A percentile compares a stretch with the other conserved stretches of the same genome.
phyloP scores from a whole-genome alignment of 345 rosid genomes.

The Heritiera fomes region DNA sequence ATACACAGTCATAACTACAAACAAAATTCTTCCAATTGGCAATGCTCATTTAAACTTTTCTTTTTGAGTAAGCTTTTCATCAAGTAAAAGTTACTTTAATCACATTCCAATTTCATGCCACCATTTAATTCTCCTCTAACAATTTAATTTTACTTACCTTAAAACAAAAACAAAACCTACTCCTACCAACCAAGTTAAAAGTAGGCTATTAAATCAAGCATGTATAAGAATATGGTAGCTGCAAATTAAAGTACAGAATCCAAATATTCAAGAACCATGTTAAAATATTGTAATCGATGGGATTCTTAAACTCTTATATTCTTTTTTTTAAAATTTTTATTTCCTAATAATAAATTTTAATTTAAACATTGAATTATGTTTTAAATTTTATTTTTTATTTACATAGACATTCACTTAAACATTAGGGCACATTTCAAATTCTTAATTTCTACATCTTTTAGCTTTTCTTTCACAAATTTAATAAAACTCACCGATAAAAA shows the following conservation, averaged over 20 bases:
- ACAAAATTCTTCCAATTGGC: background rate
- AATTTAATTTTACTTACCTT: background rate
- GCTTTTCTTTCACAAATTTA: too few species aligned
- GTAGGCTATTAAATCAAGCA: background rate
- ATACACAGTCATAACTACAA: slow-evolving; percentile 4
- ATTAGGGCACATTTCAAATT: too few species aligned
- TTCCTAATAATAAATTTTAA: too few species aligned
- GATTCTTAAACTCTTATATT: too few species aligned
- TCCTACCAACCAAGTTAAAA: background rate
- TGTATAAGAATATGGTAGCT: background rate
- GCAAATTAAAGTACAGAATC: background rate
- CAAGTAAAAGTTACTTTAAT: background rate
- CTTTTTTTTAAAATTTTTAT: too few species aligned
- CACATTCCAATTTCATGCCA: background rate
- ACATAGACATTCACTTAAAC: too few species aligned
- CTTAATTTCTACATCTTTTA: too few species aligned
- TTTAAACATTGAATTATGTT: too few species aligned
- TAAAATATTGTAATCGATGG: background rate
- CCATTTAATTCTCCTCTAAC: background rate
- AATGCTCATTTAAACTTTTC: background rate
- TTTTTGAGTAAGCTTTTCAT: background rate
- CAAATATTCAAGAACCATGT: background rate
- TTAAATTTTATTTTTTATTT: too few species aligned
- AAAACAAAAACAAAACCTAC: background rate
- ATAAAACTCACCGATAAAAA: too few species aligned